phyloP scores from a whole-genome alignment of 495 filamentous ascomycete genomes.

The Filosporella fistucella region DNA sequence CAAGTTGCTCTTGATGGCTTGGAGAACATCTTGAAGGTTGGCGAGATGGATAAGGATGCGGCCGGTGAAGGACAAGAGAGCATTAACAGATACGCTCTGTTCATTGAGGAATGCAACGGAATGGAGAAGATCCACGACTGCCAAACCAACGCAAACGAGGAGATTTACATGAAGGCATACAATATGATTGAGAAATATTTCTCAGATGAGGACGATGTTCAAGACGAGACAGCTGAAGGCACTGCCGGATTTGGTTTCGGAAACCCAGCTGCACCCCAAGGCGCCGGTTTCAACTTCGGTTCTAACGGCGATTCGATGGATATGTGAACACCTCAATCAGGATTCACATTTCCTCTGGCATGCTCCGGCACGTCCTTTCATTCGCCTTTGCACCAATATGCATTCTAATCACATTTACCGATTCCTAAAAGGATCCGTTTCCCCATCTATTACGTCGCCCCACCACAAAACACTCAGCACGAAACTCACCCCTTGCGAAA shows the following conservation, averaged over 20 bases:
- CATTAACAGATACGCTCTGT: conserved; percentile 95
- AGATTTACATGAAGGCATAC: conserved; percentile 99
- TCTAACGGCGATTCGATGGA: conserved; percentile 97
- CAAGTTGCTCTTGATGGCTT: conserved; percentile 97
- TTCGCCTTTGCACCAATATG: conserved; percentile 1
- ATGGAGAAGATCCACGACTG: conserved; percentile 99
- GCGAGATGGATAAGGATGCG: conserved; percentile 95
- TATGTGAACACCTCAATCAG: conserved; percentile 63
- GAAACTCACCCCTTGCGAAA: conserved; percentile 11
- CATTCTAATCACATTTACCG: conserved; percentile 16
- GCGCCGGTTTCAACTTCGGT: conserved; percentile 87
- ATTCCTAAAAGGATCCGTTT: too few relatives aligned
- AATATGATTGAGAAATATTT: conserved; percentile 99
- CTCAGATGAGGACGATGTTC: conserved; percentile 93
- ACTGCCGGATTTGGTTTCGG: conserved; percentile 77
- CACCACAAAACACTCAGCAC: too few relatives aligned
- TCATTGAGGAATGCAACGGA: conserved; percentile 97
- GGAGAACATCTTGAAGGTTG: conserved; percentile 99
- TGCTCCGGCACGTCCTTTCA: conserved; percentile 3
- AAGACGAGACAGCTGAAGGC: conserved; percentile 52
- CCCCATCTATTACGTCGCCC: too few relatives aligned
- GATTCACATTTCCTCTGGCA: not conserved
- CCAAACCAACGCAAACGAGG: conserved; percentile 99
- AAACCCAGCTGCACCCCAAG: conserved; percentile 57
- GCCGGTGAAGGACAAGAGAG: conserved; percentile 65